Percentiles rank a stretch among this genome's conserved stretches.
Evolutionary conservation across 768 basidiomycete genomes (phyloP).

Genomic region (Mycena rebaudengoi): DNA sequence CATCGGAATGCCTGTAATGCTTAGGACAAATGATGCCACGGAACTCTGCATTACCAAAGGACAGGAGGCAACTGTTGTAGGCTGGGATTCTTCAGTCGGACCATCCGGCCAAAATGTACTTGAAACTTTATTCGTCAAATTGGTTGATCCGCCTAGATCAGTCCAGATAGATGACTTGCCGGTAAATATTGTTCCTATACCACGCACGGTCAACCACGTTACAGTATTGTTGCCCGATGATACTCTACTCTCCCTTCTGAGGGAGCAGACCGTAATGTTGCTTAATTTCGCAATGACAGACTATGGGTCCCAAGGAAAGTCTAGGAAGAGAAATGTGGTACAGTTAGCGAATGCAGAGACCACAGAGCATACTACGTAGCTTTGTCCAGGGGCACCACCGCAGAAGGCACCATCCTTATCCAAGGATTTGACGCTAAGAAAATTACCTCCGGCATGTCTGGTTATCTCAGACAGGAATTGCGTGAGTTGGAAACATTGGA

Average conservation of each 20-base stretch:
- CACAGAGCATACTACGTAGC: slow-evolving; percentile 42
- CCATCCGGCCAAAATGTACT: background rate
- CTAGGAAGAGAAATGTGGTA: background rate
- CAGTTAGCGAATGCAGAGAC: slow-evolving; percentile 28
- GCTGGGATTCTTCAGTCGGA: slow-evolving; percentile 28
- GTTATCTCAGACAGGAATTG: slow-evolving; percentile 43
- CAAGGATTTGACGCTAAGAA: slow-evolving; percentile 33
- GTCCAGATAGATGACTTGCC: slow-evolving; percentile 37
- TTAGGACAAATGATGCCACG: background rate
- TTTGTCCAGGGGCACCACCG: slow-evolving; percentile 35
- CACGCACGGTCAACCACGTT: background rate
- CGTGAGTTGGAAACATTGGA: slow-evolving; percentile 44
- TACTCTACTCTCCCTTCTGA: background rate
- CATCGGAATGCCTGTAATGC: slow-evolving; percentile 40
- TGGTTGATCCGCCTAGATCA: slow-evolving; percentile 32
- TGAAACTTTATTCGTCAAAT: slow-evolving; percentile 26
- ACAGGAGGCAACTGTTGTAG: slow-evolving; percentile 37
- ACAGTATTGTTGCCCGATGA: slow-evolving; percentile 8
- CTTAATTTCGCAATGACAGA: background rate
- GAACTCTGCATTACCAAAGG: slow-evolving; percentile 43
- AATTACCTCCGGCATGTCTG: slow-evolving; percentile 35
- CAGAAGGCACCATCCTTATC: slow-evolving; percentile 34
- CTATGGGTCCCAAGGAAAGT: background rate
- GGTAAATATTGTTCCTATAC: slow-evolving; percentile 41
- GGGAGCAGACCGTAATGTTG: background rate